phyloP scores from a whole-genome alignment of 805 yeast species.

The Starmerella gropengiesseri region DNA sequence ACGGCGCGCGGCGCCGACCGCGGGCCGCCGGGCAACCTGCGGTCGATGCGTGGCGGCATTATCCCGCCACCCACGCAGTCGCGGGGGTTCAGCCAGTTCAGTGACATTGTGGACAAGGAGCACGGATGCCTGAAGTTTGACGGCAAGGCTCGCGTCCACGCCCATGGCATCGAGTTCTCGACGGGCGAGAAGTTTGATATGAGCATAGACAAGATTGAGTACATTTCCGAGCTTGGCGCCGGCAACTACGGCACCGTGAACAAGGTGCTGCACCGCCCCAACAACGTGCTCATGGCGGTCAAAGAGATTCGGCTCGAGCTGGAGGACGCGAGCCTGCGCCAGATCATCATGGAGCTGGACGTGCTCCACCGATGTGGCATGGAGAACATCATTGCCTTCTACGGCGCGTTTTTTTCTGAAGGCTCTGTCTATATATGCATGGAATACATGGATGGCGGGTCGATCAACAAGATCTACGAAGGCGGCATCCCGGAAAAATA shows the following conservation, averaged over 20 bases:
- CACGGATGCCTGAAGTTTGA: constrained; percentile 86
- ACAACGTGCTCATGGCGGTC: constrained; percentile 90
- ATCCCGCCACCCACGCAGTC: constrained; percentile 2
- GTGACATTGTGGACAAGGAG: constrained; percentile 78
- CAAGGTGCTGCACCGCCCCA: constrained; percentile 86
- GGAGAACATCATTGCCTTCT: constrained; percentile 87
- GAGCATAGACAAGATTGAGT: constrained; percentile 68
- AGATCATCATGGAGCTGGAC: constrained; percentile 91
- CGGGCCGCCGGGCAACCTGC: background rate
- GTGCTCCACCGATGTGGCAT: constrained; percentile 83
- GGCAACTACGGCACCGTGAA: constrained; percentile 96
- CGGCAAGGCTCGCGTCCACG: constrained; percentile 84
- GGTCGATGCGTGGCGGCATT: background rate
- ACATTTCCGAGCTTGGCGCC: constrained; percentile 70
- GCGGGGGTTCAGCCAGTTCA: constrained; percentile 38
- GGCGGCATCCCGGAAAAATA: constrained; percentile 69
- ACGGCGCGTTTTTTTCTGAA: constrained; percentile 94
- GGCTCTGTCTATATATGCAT: constrained; percentile 98
- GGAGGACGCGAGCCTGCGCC: constrained; percentile 87
- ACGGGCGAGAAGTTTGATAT: constrained; percentile 81
- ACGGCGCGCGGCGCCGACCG: background rate
- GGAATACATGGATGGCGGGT: constrained; percentile 96
- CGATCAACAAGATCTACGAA: constrained; percentile 75
- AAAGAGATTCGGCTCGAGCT: constrained; percentile 88
- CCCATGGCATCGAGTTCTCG: constrained; percentile 83